Evolutionary conservation across 2,329 filamentous ascomycete genomes (phyloP).

Genomic region (Ambrosiella xylebori): DNA sequence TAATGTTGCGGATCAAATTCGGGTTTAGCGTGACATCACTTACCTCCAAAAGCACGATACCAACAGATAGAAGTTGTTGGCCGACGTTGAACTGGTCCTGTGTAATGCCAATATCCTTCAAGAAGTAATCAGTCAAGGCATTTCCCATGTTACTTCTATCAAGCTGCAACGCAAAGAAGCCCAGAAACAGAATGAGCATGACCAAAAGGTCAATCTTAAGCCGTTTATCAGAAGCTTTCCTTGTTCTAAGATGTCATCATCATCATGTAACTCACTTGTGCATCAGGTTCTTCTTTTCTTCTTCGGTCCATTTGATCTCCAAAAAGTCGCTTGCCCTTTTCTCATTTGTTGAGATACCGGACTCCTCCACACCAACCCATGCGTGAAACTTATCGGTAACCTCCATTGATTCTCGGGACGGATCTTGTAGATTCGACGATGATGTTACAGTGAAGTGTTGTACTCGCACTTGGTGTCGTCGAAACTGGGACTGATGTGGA

Average conservation of each 20-base stretch:
- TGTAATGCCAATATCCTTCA: constrained; percentile 30
- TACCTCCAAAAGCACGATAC: constrained; percentile 28
- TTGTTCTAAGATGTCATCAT: background rate
- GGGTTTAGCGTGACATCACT: background rate
- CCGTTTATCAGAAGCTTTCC: background rate
- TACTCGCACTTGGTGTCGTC: no score
- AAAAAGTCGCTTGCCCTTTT: background rate
- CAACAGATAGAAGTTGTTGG: constrained; percentile 31
- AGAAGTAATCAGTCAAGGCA: constrained; percentile 31
- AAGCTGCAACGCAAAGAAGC: constrained; percentile 27
- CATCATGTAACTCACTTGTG: constrained; percentile 16
- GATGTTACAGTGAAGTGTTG: no score
- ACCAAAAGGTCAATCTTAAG: constrained; percentile 28
- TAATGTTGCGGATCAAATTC: background rate
- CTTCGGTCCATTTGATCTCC: constrained; percentile 16
- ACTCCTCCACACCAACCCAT: no score
- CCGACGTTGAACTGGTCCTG: constrained; percentile 36
- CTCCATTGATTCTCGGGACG: no score
- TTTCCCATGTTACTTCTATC: constrained; percentile 25
- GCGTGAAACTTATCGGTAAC: no score
- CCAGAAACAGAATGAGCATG: constrained; percentile 29
- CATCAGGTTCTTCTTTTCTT: constrained; percentile 18
- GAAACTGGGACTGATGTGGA: no score
- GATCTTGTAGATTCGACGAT: no score
- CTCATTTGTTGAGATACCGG: background rate